These are phyloP conservation scores for Coix lacrymajobi DNA, from an alignment of 176 grass and related monocot genomes.

Conservation along the genomic window DNA sequence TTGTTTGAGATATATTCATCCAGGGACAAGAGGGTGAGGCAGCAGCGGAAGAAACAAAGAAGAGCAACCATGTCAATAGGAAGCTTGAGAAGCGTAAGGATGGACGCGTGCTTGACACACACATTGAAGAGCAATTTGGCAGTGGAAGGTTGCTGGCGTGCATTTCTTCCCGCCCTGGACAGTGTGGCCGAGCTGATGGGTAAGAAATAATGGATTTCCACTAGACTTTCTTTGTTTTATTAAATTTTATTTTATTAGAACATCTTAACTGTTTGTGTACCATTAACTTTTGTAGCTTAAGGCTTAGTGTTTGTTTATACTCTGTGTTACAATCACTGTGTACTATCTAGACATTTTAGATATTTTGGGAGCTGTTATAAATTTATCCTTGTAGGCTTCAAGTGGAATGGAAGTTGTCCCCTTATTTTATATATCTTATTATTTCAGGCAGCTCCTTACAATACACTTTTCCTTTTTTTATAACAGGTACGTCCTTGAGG, in stretches of 20 bases:
- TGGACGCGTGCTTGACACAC: background rate
- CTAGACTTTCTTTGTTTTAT: background rate
- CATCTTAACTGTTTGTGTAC: background rate
- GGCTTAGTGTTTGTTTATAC: background rate
- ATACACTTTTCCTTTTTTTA: background rate
- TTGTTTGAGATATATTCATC: background rate
- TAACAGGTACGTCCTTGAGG: constrained; percentile 79
- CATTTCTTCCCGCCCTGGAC: constrained; percentile 86
- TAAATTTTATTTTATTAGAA: background rate
- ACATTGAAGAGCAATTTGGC: background rate
- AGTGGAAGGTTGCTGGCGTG: background rate
- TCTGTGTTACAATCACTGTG: no score
- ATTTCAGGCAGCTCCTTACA: background rate
- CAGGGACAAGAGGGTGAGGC: constrained; percentile 41
- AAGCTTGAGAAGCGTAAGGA: background rate
- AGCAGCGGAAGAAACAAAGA: constrained; percentile 60
- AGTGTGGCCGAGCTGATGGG: constrained; percentile 88
- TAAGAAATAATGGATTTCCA: background rate
- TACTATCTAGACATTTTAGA: background rate
- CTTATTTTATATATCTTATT: background rate
- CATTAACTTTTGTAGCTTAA: background rate
- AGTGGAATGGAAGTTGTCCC: background rate
- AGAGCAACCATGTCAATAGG: constrained; percentile 42
- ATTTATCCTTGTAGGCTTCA: background rate
- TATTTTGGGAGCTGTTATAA: background rate